A percentile compares a stretch with the other conserved stretches of the same genome.
Conservation (phyloP, 1,284 basidiomycete species). For the Leccinum angustisporum region DNA sequence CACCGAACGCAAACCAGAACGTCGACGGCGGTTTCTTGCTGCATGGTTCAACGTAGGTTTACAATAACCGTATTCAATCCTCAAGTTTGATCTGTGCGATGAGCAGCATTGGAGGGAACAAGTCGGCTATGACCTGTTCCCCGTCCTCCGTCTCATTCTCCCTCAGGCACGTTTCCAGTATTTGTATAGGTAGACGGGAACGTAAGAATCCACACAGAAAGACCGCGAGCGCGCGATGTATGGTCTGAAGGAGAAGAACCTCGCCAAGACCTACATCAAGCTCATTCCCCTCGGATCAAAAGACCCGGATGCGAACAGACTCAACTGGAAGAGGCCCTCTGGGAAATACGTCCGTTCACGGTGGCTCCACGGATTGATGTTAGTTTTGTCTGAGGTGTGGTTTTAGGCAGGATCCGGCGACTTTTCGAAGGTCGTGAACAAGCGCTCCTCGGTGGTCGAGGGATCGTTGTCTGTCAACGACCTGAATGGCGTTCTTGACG, state of each 20-base stretch:
- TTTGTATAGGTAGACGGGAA: neutral
- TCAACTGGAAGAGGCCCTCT: constrained; percentile 89
- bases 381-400: neutral
- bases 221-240: constrained; percentile 89
- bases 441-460: constrained; percentile 80
- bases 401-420: constrained; percentile 72
- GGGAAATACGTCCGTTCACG: constrained; percentile 55
- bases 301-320: constrained; percentile 74
- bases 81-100: constrained; percentile 7
- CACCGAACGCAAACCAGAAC: constrained; percentile 67
- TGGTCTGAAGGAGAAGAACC: constrained; percentile 87
- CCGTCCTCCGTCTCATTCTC: constrained; percentile 71
- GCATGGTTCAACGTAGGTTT: constrained; percentile 75
- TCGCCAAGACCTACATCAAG: constrained; percentile 88
- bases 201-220: constrained; percentile 53
- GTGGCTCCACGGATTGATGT: neutral
- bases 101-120: constrained; percentile 74
- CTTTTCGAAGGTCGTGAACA: constrained; percentile 83
- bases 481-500: constrained; percentile 77
- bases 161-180: constrained; percentile 56
- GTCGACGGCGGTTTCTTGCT: constrained; percentile 58
- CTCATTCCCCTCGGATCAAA: constrained; percentile 78
- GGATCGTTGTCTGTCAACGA: constrained; percentile 77
- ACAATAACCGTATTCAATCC: neutral
- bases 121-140: constrained; percentile 72